Percentiles rank a stretch among this genome's conserved stretches.
Conservation (phyloP, 805 yeast genomes). For the Naumovozyma dairenensis region DNA sequence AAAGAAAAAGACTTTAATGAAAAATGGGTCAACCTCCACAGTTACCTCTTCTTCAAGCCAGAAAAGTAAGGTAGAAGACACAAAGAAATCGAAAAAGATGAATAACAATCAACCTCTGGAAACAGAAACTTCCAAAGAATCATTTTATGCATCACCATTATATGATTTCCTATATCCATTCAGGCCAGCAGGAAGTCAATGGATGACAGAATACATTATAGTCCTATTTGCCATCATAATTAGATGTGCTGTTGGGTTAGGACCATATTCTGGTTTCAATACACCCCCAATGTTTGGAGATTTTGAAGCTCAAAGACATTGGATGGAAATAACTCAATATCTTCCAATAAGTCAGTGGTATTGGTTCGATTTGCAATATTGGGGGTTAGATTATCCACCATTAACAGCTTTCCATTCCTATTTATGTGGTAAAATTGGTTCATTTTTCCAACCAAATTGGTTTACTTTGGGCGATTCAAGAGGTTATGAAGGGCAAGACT, state of each 20-base stretch:
- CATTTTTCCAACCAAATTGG: slow-evolving; percentile 57
- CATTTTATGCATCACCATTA: slow-evolving; percentile 53
- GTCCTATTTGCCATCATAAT: slow-evolving; percentile 64
- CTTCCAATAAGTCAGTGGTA: slow-evolving; percentile 78
- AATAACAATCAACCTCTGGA: too few species aligned
- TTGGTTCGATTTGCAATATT: slow-evolving; percentile 76
- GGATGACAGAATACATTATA: slow-evolving; percentile 78
- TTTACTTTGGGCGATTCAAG: slow-evolving; percentile 64
- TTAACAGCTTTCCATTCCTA: slow-evolving; percentile 90
- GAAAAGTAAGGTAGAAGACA: too few species aligned
- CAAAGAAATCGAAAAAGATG: too few species aligned
- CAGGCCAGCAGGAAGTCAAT: slow-evolving; percentile 73
- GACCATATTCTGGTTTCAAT: slow-evolving; percentile 68
- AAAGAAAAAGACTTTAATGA: too few species aligned
- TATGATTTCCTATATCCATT: slow-evolving; percentile 72
- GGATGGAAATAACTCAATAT: slow-evolving; percentile 85
- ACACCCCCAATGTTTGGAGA: slow-evolving; percentile 84
- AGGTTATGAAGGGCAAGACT: slow-evolving; percentile 51
- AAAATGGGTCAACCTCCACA: too few species aligned
- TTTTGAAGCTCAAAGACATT: slow-evolving; percentile 96
- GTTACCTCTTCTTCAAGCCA: too few species aligned
- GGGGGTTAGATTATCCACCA: slow-evolving; percentile 98
- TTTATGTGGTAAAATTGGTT: slow-evolving; percentile 65
- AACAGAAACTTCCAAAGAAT: slow-evolving; percentile 14
- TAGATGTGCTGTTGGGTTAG: slow-evolving; percentile 79